These are phyloP conservation scores for Trichoderma polysporum DNA, from an alignment of 2,329 filamentous ascomycete genomes.

Conservation along the genomic window DNA sequence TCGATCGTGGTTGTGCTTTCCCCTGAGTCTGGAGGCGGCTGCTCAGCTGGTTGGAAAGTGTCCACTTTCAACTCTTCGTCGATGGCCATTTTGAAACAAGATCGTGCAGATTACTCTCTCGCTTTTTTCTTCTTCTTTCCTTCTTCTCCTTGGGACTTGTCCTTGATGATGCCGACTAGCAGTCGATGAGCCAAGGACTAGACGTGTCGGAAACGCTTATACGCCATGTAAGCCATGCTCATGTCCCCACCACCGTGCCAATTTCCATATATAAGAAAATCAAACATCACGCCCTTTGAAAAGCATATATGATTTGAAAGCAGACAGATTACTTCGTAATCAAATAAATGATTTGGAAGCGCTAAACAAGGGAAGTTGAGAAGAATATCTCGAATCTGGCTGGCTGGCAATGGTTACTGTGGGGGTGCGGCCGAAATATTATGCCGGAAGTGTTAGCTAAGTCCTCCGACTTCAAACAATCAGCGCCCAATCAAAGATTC, in stretches of 20 bases:
- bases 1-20: slow-evolving; percentile 10
- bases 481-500: background rate
- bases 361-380: background rate
- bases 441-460: slow-evolving; percentile 12
- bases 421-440: background rate
- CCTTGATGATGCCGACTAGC: background rate
- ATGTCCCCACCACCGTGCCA: too few relatives aligned
- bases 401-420: background rate
- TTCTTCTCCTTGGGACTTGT: background rate
- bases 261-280: background rate
- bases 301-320: background rate
- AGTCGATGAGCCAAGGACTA: background rate
- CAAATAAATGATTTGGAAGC: background rate
- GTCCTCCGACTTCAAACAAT: background rate
- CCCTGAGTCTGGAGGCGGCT: background rate
- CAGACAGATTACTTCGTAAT: background rate
- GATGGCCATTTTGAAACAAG: background rate
- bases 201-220: background rate
- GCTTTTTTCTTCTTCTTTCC: background rate
- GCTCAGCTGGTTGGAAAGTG: background rate
- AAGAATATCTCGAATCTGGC: background rate
- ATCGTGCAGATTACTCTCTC: background rate
- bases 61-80: background rate
- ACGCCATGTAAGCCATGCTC: background rate
- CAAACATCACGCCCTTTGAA: background rate